Evolutionary conservation across 2,329 filamentous ascomycete genomes (phyloP), one percentile per base, ranked within the genome.

Genomic region (Ustilaginoidea virens): DNA sequence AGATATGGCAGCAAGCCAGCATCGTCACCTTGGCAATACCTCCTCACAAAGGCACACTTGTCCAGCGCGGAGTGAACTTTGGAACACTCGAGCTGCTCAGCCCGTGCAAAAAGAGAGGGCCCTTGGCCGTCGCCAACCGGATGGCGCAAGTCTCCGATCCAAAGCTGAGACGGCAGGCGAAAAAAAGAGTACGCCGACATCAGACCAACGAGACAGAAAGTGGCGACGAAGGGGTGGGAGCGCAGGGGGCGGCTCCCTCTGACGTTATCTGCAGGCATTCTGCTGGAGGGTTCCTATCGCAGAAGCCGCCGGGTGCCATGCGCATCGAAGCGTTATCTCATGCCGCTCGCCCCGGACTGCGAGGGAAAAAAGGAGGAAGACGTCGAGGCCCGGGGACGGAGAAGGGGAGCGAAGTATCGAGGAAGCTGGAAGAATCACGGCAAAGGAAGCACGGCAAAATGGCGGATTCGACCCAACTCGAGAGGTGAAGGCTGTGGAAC

Each of bases 1-100:
- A 96, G 69, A 54, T 98, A 98, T 16, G 82, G 79, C 33, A 94
- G 59, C 36, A 96, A 69, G 17, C 90, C 87, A 30, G 86, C 80
- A 55, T 94, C 81, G 48, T 94, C 83, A 44, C 92, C 83, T 19
- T 68, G 63, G 52, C 90, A 98, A 51, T 94, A 80, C 32, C 66
- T 62, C 40, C 65, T 72, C 33, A 96, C 73, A 53, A 90, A 96
- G 40, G 74, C 74, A 60, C 90, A 98, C 56, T 94, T 73, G 49
- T 98, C 80, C 34, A 62, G 46, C 29, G 74, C 78, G 27, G 69
- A 56, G 51, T 90, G 82, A 31, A 98, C 82, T 19, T 80, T 59
- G 34, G 75, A 76, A 49, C 90, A 98, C 60, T 86, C 57, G 24
- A 41, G 43, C 27, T 53, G 40, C 27, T 45, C 43, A 25, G 42